Base-by-base conservation (phyloP, 1,139 yeast genomes). In the Pichia norvegensis region DNA sequence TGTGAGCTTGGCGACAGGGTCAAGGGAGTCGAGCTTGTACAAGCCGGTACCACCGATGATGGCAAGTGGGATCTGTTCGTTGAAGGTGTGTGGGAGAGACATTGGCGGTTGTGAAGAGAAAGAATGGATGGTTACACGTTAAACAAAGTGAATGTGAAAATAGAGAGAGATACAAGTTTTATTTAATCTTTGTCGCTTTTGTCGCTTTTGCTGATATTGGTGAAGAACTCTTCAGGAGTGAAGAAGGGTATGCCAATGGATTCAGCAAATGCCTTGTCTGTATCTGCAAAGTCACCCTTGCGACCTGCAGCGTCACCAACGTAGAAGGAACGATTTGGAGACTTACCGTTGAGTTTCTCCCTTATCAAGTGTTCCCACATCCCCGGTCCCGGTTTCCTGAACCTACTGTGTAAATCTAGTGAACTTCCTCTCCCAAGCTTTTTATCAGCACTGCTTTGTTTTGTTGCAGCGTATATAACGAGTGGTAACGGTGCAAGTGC, bases 291-390 rank as follows among this genome's bases (percentile, higher is more conserved):
- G 62, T 90, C 97, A 0, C 59, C 62, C 1, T 62, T 58, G 45
- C 97, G 69, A 0, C 97, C 98, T 8, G 97, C 97, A 0, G 97
- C 97, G 67, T 92, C 98, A 5, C 98, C 98, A n/a, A 90, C 90
- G 60, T 66, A 92, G 52, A 82, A 75, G 46, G 85, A 76, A 7
- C 8, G 8, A 48, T 74, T 75, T 16, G 54, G 20, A 22, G 37
- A 21, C 0, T 47, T 52, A 3, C 29, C 29, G 2, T 42, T 36
- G 2, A 44, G 43, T 17, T 62, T 46, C 45, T 55, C 57, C 3
- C 41, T 46, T n/a, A 65, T 47, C 33, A 63, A 45, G 38, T 56
- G 58, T 4, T 52, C 55, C 62, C 49, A 74, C 61, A 57, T 75
- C 73, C 95, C 96, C 0, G 60, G 62, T 4, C 66, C 68, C 0